Conservation (phyloP, 371 early-diverging fungal species). For the Syncephalastrum monosporum region DNA sequence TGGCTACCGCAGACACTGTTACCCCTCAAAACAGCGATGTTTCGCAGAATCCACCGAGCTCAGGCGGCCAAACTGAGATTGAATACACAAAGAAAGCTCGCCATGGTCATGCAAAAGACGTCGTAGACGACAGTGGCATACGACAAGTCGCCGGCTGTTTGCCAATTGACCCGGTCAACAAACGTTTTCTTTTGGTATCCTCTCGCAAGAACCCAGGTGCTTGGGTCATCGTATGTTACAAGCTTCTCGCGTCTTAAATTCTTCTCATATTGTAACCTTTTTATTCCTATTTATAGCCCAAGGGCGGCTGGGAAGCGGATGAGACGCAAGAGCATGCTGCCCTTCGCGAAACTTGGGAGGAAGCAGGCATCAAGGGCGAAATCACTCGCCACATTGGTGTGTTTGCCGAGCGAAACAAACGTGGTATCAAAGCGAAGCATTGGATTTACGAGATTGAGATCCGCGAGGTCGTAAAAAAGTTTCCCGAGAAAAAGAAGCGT, state of each 20-base stretch:
- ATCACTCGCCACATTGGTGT: conserved; percentile 54
- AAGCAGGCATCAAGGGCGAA: conserved; percentile 59
- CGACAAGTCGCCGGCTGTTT: conserved; percentile 65
- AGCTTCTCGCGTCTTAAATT: background rate
- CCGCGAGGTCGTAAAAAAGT: conserved; percentile 50
- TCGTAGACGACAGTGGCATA: conserved; percentile 30
- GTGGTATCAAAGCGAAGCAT: conserved; percentile 54
- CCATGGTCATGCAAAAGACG: conserved; percentile 41
- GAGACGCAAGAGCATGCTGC: conserved; percentile 68
- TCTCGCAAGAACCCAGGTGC: conserved; percentile 50
- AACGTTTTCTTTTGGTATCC: conserved; percentile 53
- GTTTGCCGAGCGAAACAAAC: conserved; percentile 51
- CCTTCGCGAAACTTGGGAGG: conserved; percentile 67
- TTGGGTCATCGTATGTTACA: conserved; percentile 53
- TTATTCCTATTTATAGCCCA: conserved; percentile 37
- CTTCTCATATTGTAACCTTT: background rate
- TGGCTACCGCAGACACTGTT: too few species aligned
- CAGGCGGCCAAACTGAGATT: conserved; percentile 6
- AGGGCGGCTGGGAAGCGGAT: conserved; percentile 71
- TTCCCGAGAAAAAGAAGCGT: conserved; percentile 62
- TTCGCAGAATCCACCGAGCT: too few species aligned
- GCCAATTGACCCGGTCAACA: conserved; percentile 50
- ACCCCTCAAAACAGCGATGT: too few species aligned
- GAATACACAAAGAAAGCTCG: conserved; percentile 44
- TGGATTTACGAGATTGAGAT: conserved; percentile 66